Evolutionary conservation across 805 yeast genomes (phyloP), one percentile per base, ranked within the genome.

Genomic region (Zygoascus bituminiphila): DNA sequence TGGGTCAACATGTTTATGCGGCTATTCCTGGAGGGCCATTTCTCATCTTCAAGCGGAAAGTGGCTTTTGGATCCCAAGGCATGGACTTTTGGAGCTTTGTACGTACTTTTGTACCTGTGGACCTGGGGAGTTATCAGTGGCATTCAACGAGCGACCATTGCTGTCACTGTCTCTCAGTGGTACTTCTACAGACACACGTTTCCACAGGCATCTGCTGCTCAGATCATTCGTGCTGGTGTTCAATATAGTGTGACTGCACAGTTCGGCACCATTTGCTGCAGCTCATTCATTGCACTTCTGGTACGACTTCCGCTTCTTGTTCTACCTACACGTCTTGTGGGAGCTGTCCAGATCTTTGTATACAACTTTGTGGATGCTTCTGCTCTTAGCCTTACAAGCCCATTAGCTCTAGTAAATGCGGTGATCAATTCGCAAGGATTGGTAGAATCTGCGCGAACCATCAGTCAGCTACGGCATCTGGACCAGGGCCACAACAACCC

Each of bases 121-220:
- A 65, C 73, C 1, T 67, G 71, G 68, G 67, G 69, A 2, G 63
- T 71, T 19, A 50, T 70, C 12, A 55, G 64, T 39, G 68, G 68
- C 8, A 54, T 69, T 42, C 67, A 67, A 48, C 59, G 69, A n/a
- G 61, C 60, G 17, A 53, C 67, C 2, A 54, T 68, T 5, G 53
- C 71, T 1, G 61, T 63, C 5, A 54, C 67, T 3, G 69, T 70
- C 10, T 54, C 64, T 5, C 67, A 64, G 47, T 71, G 73, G 72
- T 70, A 67, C 48, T 61, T 64, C 47, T 57, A 61, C 44, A 55
- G 64, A 1, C 55, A 55, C 15, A 51, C 54, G 23, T 29, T 29
- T 29, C 57, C 60, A 4, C 52, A 40, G 35, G 51, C 61, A 14
- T 42, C 55, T 8, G 45, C 62, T 15, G 26, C 45, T 5, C 49